Evolutionary conservation across 2,329 filamentous ascomycete genomes (phyloP), one percentile per base, ranked within the genome.

Genomic region (Ascochyta clinopodiicola): DNA sequence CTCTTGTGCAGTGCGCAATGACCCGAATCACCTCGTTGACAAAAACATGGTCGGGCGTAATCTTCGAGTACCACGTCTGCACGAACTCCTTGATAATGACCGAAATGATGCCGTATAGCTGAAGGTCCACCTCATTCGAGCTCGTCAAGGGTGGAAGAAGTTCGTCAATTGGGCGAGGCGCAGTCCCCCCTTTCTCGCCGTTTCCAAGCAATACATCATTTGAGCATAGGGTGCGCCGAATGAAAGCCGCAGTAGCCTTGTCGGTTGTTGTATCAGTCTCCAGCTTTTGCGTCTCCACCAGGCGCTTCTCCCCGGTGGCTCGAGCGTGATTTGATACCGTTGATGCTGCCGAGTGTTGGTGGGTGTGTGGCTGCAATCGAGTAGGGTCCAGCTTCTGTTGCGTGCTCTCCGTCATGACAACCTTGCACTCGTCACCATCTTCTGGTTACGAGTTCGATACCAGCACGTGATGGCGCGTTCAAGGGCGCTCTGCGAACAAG

Each of bases 1-100:
- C 91, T 53, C 91, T 84, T 36, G 92, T 96, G 75, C 91, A 95
- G 76, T 98, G 94, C 36, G 94, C 95, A 68, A 98, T 90, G 63
- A 96, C 88, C 70, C 92, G 91, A 49, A 98, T 83, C 54, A 97
- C 84, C 78, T 97, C 93, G 64, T 89, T 88, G 57, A 95, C 88
- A 71, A 99, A 96, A 12, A 86, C 83, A 72, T 93, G 90, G 76
- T 99, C 94, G 3, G 92, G 86, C 1, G 94, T 97, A 74, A 99
- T 95, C 75, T 89, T 94, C 62, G 82, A 83, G 79, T 99, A 99
- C 95, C 95, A 99, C 29, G 86, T 87, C 74, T 95, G 88, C 34
- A 99, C 90, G 73, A 92, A 96, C 62, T 97, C 92, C 69, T 90
- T 88, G 67, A 97, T 82, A 59, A 98, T 87, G 56, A 98, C 89